Evolutionary conservation across 495 filamentous ascomycete genomes (phyloP).

Genomic region (Hypoxylon lenormandii): DNA sequence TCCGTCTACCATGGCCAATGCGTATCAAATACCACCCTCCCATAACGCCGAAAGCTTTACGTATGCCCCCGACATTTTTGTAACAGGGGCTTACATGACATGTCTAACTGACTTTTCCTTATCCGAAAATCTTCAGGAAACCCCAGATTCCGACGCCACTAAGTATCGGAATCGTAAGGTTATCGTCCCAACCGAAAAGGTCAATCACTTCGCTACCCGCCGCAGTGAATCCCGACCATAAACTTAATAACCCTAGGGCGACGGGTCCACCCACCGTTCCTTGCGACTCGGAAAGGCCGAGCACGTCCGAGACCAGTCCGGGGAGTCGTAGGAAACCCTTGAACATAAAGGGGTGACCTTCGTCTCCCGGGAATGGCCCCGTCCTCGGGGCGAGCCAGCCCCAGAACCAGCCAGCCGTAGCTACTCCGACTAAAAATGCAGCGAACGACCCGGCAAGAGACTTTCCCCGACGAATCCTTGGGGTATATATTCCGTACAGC

Average conservation of each 20-base stretch:
- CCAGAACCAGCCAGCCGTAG: constrained; percentile 87
- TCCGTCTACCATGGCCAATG: constrained; percentile 25
- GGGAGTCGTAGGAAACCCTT: constrained; percentile 77
- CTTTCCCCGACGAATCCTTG: constrained; percentile 85
- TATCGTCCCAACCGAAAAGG: constrained; percentile 93
- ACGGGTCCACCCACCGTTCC: constrained; percentile 71
- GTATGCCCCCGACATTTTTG: constrained; percentile 11
- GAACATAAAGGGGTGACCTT: constrained; percentile 80
- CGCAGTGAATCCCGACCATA: constrained; percentile 87
- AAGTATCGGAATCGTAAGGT: constrained; percentile 92
- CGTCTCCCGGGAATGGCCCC: constrained; percentile 73
- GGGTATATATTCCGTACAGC: constrained; percentile 87
- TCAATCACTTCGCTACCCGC: constrained; percentile 90
- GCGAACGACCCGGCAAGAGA: constrained; percentile 88
- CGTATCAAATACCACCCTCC: constrained; percentile 8
- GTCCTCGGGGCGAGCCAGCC: constrained; percentile 80
- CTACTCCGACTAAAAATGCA: constrained; percentile 81
- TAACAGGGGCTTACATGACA: constrained; percentile 12
- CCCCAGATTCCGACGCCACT: constrained; percentile 92
- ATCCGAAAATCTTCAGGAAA: constrained; percentile 91
- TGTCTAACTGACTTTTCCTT: constrained; percentile 38
- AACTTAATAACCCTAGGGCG: constrained; percentile 85
- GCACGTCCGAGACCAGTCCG: constrained; percentile 61
- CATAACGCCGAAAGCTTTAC: constrained; percentile 37
- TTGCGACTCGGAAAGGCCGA: constrained; percentile 61